Evolutionary conservation across 495 filamentous ascomycete genomes (phyloP), one percentile per base, ranked within the genome.

Genomic region (Trichoderma gamsii): DNA sequence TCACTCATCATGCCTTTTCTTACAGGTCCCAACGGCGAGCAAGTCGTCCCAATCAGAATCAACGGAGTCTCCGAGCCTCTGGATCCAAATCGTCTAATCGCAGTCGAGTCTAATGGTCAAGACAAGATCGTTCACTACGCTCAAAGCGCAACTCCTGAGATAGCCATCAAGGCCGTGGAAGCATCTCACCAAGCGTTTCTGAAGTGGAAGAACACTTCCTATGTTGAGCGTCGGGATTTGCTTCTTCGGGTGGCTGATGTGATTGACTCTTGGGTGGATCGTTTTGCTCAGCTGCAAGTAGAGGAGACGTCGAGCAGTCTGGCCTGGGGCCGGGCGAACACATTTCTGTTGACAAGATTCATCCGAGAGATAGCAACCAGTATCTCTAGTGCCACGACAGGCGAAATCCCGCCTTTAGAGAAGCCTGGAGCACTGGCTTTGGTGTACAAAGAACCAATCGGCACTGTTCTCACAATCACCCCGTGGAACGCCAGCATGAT

Each of bases 41-140:
- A 52, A 52, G 49, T 52, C 49, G 21, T 52, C 4, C 49, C 49
- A 25, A 52, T 52, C n/a, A 23, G 49, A 52, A 52, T 52, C n/a
- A 23, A 52, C 9, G 49, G 49, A 16, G 18, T 52, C n/a, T 21
- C 49, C 1, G 18, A 21, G 18, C 49, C 49, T 21, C 8, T 52
- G 6, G 18, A 52, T 23, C 8, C 18, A 21, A 23, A n/a, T 23
- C 16, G 49, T 23, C 49, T 52, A 7, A 52, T 52, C 9, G 21
- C 49, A 21, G 49, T 52, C 9, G 49, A 52, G 21, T 52, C 49
- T 11, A 23, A 21, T 23, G 9, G 8, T 23, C 49, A 52, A 52
- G n/a, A 23, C 49, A 52, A 52, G 21, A 21, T 52, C n/a, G 21
- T 52, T 18, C 49, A 52, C n/a, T 52, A 52, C n/a, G 49, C 49